Percentiles rank a stretch among this genome's conserved stretches.
These are phyloP conservation scores for Discostella stelligera DNA, from an alignment of 352 stramenopile genomes.

Conservation along the genomic window DNA sequence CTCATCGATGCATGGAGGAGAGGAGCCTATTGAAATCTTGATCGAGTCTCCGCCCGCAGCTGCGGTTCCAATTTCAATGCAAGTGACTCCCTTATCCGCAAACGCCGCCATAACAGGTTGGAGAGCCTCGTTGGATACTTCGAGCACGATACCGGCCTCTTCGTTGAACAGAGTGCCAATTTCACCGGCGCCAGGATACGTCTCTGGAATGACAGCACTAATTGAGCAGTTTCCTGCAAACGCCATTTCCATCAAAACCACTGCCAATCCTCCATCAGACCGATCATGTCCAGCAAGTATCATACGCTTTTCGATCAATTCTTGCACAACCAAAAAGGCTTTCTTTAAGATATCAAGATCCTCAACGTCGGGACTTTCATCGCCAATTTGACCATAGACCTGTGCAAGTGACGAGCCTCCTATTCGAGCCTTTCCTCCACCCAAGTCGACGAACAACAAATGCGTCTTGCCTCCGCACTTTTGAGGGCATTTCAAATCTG, in stretches of 20 bases:
- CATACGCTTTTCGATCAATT: conserved; percentile 87
- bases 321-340: conserved; percentile 92
- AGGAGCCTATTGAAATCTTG: conserved; percentile 87
- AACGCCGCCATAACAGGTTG: conserved; percentile 88
- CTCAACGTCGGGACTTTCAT: conserved; percentile 88
- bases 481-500: conserved; percentile 88
- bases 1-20: conserved; percentile 79
- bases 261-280: conserved; percentile 95
- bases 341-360: conserved; percentile 90
- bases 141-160: conserved; percentile 95
- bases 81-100: conserved; percentile 82
- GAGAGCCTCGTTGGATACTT: conserved; percentile 85
- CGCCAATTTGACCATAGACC: conserved; percentile 85
- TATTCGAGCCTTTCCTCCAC: conserved; percentile 87
- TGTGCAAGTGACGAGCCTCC: conserved; percentile 95
- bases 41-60: conserved; percentile 84
- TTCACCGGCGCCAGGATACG: conserved; percentile 35
- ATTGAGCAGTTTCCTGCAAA: conserved; percentile 98
- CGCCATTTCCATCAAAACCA: conserved; percentile 96
- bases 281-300: conserved; percentile 97
- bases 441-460: conserved; percentile 95
- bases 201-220: conserved; percentile 87
- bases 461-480: conserved; percentile 75
- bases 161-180: conserved; percentile 92
- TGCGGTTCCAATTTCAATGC: conserved; percentile 89